These are phyloP conservation scores for Suhomyces faveliae DNA, from an alignment of 805 yeast species.

Conservation along the genomic window DNA sequence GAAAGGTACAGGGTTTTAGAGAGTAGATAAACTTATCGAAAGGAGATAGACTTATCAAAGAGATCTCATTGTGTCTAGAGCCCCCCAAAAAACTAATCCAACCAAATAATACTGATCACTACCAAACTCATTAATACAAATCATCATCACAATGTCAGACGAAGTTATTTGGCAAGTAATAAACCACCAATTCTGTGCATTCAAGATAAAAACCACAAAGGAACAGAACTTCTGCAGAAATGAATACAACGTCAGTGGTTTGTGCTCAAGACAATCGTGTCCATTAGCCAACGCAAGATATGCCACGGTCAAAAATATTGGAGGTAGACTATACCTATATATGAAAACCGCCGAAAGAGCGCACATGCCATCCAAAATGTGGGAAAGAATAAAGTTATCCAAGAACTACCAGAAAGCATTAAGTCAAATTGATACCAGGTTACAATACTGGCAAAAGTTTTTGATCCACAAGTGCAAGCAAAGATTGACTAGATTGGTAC, in stretches of 20 bases:
- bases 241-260: conserved; percentile 93
- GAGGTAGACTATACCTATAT: conserved; percentile 78
- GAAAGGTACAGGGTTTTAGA: background rate
- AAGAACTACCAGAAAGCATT: conserved; percentile 88
- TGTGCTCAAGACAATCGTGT: conserved; percentile 90
- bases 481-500: conserved; percentile 89
- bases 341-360: conserved; percentile 98
- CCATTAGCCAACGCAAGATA: conserved; percentile 93
- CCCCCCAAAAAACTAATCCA: background rate
- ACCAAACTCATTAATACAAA: background rate
- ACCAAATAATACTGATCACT: background rate
- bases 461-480: conserved; percentile 93
- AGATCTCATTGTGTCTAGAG: background rate
- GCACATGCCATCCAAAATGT: conserved; percentile 86
- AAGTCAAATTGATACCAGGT: conserved; percentile 81
- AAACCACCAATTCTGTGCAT: conserved; percentile 93
- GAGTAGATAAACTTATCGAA: background rate
- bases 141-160: conserved; percentile 46
- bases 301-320: conserved; percentile 80
- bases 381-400: conserved; percentile 92
- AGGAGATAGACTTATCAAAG: too few relatives aligned
- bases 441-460: conserved; percentile 91
- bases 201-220: conserved; percentile 83
- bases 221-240: conserved; percentile 92
- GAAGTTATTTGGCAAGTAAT: conserved; percentile 97